Evolutionary conservation across 1,284 basidiomycete genomes (phyloP).

Genomic region (Exsudoporus floridanus): DNA sequence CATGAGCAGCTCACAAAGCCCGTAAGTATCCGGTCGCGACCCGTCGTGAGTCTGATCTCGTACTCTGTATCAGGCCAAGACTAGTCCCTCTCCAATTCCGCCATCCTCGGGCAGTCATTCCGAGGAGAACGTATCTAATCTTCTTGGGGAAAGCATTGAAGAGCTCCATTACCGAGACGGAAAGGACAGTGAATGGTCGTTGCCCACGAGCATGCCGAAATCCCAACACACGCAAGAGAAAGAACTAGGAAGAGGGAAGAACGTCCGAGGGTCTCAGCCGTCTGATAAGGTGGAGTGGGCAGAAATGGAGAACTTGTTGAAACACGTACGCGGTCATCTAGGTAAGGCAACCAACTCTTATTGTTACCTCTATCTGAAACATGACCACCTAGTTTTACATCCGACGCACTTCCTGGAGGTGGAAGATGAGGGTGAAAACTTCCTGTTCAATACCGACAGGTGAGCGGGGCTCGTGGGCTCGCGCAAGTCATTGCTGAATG

Average conservation of each 20-base stretch:
- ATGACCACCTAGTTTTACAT: slow-evolving; percentile 61
- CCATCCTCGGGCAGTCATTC: slow-evolving; percentile 57
- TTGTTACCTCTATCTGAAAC: neutral
- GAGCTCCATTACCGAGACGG: slow-evolving; percentile 17
- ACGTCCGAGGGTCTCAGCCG: slow-evolving; percentile 58
- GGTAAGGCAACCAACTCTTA: slow-evolving; percentile 49
- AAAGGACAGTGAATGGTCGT: slow-evolving; percentile 21
- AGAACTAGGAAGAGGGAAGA: slow-evolving; percentile 25
- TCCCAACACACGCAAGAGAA: slow-evolving; percentile 21
- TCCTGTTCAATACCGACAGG: slow-evolving; percentile 88
- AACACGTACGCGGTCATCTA: slow-evolving; percentile 78
- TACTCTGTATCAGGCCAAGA: slow-evolving; percentile 42
- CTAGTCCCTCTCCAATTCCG: slow-evolving; percentile 44
- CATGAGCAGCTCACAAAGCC: slow-evolving; percentile 75
- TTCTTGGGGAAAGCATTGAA: slow-evolving; percentile 21
- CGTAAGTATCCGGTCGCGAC: slow-evolving; percentile 39
- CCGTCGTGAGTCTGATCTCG: neutral
- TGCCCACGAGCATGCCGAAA: slow-evolving; percentile 11
- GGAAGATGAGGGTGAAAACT: slow-evolving; percentile 84
- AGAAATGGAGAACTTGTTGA: slow-evolving; percentile 83
- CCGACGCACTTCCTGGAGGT: slow-evolving; percentile 83
- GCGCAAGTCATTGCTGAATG: slow-evolving; percentile 4
- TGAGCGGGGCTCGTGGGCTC: slow-evolving; percentile 33
- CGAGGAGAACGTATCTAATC: slow-evolving; percentile 41
- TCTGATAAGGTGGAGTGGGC: slow-evolving; percentile 82